A percentile compares a stretch with the other conserved stretches of the same genome.
phyloP scores from a whole-genome alignment of 495 filamentous ascomycete genomes.

The Penicillium argentinense region DNA sequence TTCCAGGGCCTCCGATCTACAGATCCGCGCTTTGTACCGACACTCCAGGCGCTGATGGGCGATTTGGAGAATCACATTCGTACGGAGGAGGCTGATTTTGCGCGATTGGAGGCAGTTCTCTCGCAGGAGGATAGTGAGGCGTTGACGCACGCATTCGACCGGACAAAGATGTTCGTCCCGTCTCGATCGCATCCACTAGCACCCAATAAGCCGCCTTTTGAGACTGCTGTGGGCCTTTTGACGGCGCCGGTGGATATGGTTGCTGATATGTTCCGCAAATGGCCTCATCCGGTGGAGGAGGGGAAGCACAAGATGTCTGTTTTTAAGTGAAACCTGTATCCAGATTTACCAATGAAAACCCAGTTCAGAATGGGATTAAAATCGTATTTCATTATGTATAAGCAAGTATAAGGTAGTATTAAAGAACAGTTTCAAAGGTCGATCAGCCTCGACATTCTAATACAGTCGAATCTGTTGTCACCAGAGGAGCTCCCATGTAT shows the following conservation, averaged over 20 bases:
- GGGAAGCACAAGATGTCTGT: neutral
- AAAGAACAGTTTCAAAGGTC: too few species aligned
- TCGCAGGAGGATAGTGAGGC: constrained; percentile 33
- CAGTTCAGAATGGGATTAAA: too few species aligned
- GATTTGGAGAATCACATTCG: constrained; percentile 54
- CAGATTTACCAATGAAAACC: too few species aligned
- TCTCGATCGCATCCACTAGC: constrained; percentile 52
- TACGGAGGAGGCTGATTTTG: constrained; percentile 59
- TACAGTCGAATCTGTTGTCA: constrained; percentile 8
- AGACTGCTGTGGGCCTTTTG: constrained; percentile 24
- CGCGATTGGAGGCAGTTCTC: constrained; percentile 49
- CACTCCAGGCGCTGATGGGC: constrained; percentile 48
- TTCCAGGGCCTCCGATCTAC: constrained; percentile 54
- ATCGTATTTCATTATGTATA: too few species aligned
- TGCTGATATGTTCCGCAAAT: constrained; percentile 32
- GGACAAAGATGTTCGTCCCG: constrained; percentile 60
- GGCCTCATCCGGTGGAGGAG: constrained; percentile 18
- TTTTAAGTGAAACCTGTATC: neutral
- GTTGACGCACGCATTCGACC: constrained; percentile 50
- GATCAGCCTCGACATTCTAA: constrained; percentile 16
- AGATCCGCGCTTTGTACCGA: constrained; percentile 48
- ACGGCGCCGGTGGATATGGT: constrained; percentile 28
- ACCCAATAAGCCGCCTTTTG: constrained; percentile 26
- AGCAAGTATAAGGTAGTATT: too few species aligned
- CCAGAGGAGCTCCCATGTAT: constrained; percentile 12